These are phyloP conservation scores for Hypoxylon fragiforme DNA, from an alignment of 495 filamentous ascomycete species.

Conservation along the genomic window DNA sequence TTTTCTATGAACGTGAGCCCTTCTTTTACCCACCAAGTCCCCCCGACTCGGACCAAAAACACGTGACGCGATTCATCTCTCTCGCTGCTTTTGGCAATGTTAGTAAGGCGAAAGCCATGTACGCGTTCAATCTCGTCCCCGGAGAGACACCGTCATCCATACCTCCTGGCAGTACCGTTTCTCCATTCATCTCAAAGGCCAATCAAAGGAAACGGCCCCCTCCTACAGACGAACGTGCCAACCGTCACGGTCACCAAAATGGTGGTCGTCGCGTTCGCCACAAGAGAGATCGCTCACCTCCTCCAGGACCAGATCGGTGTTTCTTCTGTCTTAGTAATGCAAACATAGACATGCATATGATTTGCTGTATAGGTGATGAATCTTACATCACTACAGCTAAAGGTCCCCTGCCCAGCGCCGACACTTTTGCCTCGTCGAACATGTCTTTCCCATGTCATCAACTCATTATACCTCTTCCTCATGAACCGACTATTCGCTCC, in stretches of 20 bases:
- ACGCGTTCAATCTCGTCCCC: slow-evolving; percentile 80
- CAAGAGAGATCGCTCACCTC: slow-evolving; percentile 50
- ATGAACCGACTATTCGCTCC: slow-evolving; percentile 54
- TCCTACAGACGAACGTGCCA: slow-evolving; percentile 58
- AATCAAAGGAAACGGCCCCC: slow-evolving; percentile 63
- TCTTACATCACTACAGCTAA: slow-evolving; percentile 89
- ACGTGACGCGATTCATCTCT: slow-evolving; percentile 85
- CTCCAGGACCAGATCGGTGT: slow-evolving; percentile 75
- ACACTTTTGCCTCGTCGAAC: slow-evolving; percentile 60
- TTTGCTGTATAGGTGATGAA: slow-evolving; percentile 82
- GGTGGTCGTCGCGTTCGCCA: slow-evolving; percentile 60
- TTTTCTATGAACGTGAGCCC: slow-evolving; percentile 89
- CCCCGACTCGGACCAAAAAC: slow-evolving; percentile 46
- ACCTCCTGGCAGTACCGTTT: slow-evolving; percentile 69
- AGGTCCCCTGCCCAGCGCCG: slow-evolving; percentile 73
- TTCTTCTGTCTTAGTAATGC: slow-evolving; percentile 94
- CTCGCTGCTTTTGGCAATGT: slow-evolving; percentile 75
- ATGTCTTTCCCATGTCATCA: slow-evolving; percentile 83
- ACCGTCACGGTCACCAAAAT: slow-evolving; percentile 59
- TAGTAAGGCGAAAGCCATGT: slow-evolving; percentile 80
- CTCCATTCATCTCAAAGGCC: slow-evolving; percentile 58
- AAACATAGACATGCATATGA: slow-evolving; percentile 80
- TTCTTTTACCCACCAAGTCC: slow-evolving; percentile 67
- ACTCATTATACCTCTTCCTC: slow-evolving; percentile 85
- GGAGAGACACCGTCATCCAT: slow-evolving; percentile 58